These are phyloP conservation scores for Wickerhamiella azyma DNA, from an alignment of 805 yeast genomes.

Conservation along the genomic window DNA sequence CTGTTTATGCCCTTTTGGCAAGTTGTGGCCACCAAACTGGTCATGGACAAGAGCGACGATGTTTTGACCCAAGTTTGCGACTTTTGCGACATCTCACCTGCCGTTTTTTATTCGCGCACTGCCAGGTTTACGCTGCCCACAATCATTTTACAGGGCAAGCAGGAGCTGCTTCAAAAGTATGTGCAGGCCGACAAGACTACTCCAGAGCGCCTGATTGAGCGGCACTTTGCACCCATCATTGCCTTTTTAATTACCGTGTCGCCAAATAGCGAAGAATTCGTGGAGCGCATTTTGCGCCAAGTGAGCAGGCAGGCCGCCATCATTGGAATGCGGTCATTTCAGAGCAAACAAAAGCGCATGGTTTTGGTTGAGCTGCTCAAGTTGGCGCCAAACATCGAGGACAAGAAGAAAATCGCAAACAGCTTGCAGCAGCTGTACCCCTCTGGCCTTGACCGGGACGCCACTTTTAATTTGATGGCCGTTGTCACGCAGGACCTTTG, in stretches of 20 bases:
- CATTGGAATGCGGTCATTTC: conserved; percentile 35
- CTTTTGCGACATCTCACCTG: conserved; percentile 47
- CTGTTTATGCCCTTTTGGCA: conserved; percentile 69
- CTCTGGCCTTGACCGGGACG: neutral
- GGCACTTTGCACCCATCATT: conserved; percentile 2
- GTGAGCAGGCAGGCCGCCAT: neutral
- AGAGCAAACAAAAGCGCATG: conserved; percentile 15
- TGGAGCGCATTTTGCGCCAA: neutral
- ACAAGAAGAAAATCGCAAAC: neutral
- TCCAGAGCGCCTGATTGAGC: neutral
- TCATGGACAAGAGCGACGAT: conserved; percentile 37
- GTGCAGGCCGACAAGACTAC: neutral
- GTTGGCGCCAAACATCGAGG: conserved; percentile 17
- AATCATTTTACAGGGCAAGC: conserved; percentile 38
- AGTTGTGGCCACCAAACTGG: conserved; percentile 48
- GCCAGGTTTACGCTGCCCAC: conserved; percentile 64
- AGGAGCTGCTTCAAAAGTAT: conserved; percentile 35
- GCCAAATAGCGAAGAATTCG: neutral
- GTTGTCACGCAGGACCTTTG: conserved; percentile 68
- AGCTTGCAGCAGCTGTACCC: neutral
- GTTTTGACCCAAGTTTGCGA: conserved; percentile 47
- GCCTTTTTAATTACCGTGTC: conserved; percentile 1
- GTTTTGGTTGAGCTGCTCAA: conserved; percentile 29
- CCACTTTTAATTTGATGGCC: conserved; percentile 30
- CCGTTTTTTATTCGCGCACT: conserved; percentile 54